Base-by-base conservation (phyloP, 768 basidiomycete species). In the Pleurotus salmoneostramineus region DNA sequence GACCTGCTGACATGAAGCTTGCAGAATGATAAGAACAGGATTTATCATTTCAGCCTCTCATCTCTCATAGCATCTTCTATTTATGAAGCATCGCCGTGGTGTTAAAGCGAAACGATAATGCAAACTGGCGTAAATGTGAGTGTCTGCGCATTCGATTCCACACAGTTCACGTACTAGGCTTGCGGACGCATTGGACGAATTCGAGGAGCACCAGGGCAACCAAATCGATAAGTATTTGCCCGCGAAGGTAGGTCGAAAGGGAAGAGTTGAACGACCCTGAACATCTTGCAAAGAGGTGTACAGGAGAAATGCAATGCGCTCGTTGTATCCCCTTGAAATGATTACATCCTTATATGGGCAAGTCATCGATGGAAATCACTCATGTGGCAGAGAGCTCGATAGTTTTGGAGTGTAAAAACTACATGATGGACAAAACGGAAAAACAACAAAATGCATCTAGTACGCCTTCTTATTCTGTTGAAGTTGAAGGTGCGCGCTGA, bases 401-500 rank as follows among this genome's bases (percentile, higher is more conserved):
- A 33, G 44, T 56, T 55, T 55, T 55, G 52, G 33, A 32, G 46
- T 56, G 50, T 35, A 57, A 48, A 17, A 43, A 27, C n/a, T 58
- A 50, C 56, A 61, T 58, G 57, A 37, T 44, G 8, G n/a, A 27
- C 37, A 57, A 57, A 50, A 27, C 21, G 21, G 17, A 51, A 56
- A 56, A 14, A 46, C 44, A 27, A 27, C 21, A 27, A 27, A 27
- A 60, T 50, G 58, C 31, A 62, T 35, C 48, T 40, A 83, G 75
- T 88, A 88, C 64, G 82, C 80, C 71, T 88, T 88, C 82, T 93
- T 95, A 74, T 83, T 81, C 56, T 88, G 83, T 56, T 84, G 82
- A 64, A 96, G 80, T 71, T 91, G 91, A 60, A 99, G 83, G 73
- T 97, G 93, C 47, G 87, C 89, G 69, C 91, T 91, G 84, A 93